Base-by-base conservation (phyloP, 495 filamentous ascomycete genomes). In the Neurospora sublineolata region DNA sequence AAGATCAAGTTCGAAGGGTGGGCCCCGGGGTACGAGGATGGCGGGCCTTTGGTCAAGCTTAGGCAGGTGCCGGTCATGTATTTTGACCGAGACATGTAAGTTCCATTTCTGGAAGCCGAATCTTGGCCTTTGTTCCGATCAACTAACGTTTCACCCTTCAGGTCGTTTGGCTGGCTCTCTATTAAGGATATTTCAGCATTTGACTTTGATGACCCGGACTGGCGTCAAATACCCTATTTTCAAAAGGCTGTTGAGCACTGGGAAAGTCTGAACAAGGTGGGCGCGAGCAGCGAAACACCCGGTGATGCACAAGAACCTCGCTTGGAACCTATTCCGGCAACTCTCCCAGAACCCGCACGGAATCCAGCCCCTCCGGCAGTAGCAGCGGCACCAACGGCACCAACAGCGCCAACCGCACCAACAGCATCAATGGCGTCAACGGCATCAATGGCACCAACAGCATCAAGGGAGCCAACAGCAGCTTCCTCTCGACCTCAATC, bases 11-110 rank as follows among this genome's bases (percentile, higher is more conserved):
- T 84, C 69, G 27, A 70, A 14, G 80, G 79, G 14, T 85, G 83
- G 83, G 77, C 79, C 8, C 69, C 73, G 6, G 83, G 79, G 0
- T 84, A 80, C 46, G 78, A 81, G 70, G 77, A 80, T 52, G 81
- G 80, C 30, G 83, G 83, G 0, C 64, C 72, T 0, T 68, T 73
- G n/a, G 75, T 78, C 23, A 73, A 64, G 20, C 75, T 75, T 68
- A 79, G 83, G 20, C 81, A 79, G 44, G 84, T 84, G 36, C 82
- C 83, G 1, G 81, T 83, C 5, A 76, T 82, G 75, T 83, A 81
- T 67, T 81, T 82, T 33, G 83, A 85, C 73, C 30, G 37, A 14
- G 37, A 69, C 3, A 69, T 18, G 79, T 76, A 72, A 73, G 78
- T 72, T 69, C 14, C 3, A 41, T 8, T 37, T 58, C 23, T 46